These are phyloP conservation scores for Solanum chmielewskii DNA, from an alignment of 257 asterid genomes.

Conservation along the genomic window DNA sequence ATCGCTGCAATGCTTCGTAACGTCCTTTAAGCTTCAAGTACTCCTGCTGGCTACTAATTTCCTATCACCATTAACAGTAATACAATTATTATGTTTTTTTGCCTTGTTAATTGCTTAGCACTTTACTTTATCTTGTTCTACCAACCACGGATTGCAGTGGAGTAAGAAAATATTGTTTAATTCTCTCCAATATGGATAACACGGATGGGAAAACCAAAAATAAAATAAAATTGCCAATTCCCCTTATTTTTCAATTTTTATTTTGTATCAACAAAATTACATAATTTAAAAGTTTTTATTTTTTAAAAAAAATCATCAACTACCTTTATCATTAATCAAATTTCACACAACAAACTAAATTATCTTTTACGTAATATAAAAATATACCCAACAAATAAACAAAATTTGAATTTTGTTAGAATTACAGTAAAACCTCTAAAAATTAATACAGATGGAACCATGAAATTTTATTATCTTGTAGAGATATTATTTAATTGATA, in stretches of 20 bases:
- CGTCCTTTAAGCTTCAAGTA: slow-evolving; percentile 93
- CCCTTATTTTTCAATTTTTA: neutral
- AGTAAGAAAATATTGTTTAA: too few species aligned
- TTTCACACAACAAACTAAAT: neutral
- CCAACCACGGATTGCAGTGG: too few species aligned
- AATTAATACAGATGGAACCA: too few species aligned
- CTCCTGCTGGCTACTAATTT: slow-evolving; percentile 97
- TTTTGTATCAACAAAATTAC: too few species aligned
- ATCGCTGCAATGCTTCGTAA: slow-evolving; percentile 85
- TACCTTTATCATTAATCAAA: neutral
- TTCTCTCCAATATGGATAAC: neutral
- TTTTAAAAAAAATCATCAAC: neutral
- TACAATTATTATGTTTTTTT: neutral
- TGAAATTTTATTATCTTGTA: too few species aligned
- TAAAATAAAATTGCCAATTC: neutral
- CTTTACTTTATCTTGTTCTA: too few species aligned
- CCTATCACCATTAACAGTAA: slow-evolving; percentile 23
- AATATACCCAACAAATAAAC: neutral
- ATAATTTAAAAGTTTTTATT: neutral
- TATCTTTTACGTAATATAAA: neutral
- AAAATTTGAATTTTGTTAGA: too few species aligned
- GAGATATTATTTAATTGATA: too few species aligned
- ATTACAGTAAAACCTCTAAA: too few species aligned
- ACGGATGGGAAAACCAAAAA: too few species aligned
- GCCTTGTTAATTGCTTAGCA: neutral